phyloP scores from a whole-genome alignment of 1,284 basidiomycete species.

The Uromyces viciae-fabae region DNA sequence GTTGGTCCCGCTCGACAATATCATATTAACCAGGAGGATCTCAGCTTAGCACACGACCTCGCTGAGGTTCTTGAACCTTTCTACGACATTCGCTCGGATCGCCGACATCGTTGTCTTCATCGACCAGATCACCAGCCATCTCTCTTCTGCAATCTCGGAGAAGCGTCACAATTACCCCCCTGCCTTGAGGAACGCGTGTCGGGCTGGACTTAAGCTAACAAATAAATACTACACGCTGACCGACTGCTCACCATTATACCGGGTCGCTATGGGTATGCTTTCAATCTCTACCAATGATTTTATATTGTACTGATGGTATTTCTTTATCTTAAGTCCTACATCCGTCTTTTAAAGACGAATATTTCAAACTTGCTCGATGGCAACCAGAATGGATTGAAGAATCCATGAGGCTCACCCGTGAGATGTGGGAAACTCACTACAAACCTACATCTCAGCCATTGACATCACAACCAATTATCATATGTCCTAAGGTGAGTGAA shows the following conservation, averaged over 20 bases:
- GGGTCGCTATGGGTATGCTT: neutral
- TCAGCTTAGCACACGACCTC: neutral
- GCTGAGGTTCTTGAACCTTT: neutral
- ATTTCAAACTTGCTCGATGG: too few relatives aligned
- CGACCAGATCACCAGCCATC: neutral
- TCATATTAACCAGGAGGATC: neutral
- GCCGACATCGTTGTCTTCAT: neutral
- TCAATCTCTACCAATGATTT: too few relatives aligned
- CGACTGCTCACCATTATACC: slow-evolving; percentile 3
- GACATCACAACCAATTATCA: too few relatives aligned
- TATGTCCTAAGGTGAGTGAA: too few relatives aligned
- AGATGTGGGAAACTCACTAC: too few relatives aligned
- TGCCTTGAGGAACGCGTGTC: neutral
- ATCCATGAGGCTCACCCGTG: too few relatives aligned
- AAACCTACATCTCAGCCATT: too few relatives aligned
- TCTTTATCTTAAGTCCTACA: too few relatives aligned
- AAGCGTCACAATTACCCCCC: neutral
- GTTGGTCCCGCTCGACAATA: neutral
- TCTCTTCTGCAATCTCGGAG: neutral
- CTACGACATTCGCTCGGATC: neutral
- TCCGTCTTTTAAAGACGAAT: too few relatives aligned
- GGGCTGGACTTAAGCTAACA: neutral
- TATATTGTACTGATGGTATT: too few relatives aligned
- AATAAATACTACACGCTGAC: slow-evolving; percentile 13
- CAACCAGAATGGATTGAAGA: too few relatives aligned